phyloP scores from a whole-genome alignment of 306 rosid genomes.

The Rosa multiflora region DNA sequence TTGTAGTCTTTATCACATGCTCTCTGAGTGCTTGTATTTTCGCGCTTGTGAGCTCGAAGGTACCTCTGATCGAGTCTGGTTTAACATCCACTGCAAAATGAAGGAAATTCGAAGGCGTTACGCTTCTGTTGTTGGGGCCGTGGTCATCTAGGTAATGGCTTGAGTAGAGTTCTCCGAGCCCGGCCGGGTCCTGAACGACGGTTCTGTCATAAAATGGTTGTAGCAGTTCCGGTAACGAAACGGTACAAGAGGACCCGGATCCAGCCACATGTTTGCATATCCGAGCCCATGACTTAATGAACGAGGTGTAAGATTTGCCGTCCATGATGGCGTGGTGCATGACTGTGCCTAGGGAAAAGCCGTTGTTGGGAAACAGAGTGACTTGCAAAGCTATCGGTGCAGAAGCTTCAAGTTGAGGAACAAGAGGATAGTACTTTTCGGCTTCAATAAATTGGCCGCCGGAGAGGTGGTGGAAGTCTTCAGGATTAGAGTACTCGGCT shows the following conservation, averaged over 20 bases:
- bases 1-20: not conserved
- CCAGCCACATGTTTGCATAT: not conserved
- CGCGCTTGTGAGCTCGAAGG: not conserved
- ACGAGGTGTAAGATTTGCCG: slow-evolving; percentile 36
- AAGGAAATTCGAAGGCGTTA: not conserved
- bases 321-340: slow-evolving; percentile 46
- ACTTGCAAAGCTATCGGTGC: slow-evolving; percentile 36
- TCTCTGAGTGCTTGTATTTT: not conserved
- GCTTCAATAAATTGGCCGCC: not conserved
- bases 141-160: not conserved
- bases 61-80: not conserved
- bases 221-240: not conserved
- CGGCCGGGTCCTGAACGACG: not conserved
- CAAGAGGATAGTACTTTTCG: not conserved
- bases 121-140: slow-evolving; percentile 9
- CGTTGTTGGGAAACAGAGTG: slow-evolving; percentile 39
- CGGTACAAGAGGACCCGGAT: no score
- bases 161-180: not conserved
- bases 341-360: slow-evolving; percentile 43
- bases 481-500: slow-evolving; percentile 9
- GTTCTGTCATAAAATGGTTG: slow-evolving; percentile 12
- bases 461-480: slow-evolving; percentile 11
- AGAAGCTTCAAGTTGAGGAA: slow-evolving; percentile 17
- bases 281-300: slow-evolving; percentile 23
- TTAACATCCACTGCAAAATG: not conserved